A percentile compares a stretch with the other conserved stretches of the same genome.
phyloP scores from a whole-genome alignment of 106 monocot species.

The Narthecium ossifragum region DNA sequence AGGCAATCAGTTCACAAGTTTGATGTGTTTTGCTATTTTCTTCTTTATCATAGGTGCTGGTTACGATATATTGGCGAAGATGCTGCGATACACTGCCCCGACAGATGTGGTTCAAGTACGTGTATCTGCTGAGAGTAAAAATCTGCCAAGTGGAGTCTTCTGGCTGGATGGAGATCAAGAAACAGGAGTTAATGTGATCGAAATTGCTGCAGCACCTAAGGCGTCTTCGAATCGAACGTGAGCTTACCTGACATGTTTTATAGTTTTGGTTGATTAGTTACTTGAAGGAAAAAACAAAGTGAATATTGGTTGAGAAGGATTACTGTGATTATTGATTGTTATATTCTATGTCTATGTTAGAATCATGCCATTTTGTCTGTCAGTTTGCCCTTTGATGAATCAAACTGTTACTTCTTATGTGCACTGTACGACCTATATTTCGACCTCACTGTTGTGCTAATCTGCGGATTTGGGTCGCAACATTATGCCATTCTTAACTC shows the following conservation, averaged over 20 bases:
- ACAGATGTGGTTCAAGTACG: constrained; percentile 52
- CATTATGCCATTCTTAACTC: no score
- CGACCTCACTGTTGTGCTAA: not conserved
- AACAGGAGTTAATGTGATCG: constrained; percentile 20
- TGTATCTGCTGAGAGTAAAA: constrained; percentile 35
- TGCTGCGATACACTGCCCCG: constrained; percentile 32
- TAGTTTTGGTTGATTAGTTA: not conserved
- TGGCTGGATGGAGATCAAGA: constrained; percentile 35
- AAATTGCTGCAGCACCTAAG: constrained; percentile 37
- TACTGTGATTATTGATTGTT: not conserved
- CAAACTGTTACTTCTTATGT: not conserved
- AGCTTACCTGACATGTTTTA: constrained; percentile 3
- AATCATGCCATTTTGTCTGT: not conserved
- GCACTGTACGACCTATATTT: not conserved
- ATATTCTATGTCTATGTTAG: not conserved
- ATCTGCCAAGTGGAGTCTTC: constrained; percentile 46
- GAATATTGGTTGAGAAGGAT: not conserved
- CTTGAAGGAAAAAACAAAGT: no score
- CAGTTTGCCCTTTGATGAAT: not conserved
- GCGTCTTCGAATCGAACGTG: constrained; percentile 29
- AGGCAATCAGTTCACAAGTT: not conserved
- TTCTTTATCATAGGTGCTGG: constrained; percentile 33
- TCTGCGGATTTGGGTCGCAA: not conserved
- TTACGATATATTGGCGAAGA: constrained; percentile 47
- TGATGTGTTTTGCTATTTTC: not conserved